Base-by-base conservation (phyloP, 2,329 filamentous ascomycete species). In the Diaporthe caulivora region DNA sequence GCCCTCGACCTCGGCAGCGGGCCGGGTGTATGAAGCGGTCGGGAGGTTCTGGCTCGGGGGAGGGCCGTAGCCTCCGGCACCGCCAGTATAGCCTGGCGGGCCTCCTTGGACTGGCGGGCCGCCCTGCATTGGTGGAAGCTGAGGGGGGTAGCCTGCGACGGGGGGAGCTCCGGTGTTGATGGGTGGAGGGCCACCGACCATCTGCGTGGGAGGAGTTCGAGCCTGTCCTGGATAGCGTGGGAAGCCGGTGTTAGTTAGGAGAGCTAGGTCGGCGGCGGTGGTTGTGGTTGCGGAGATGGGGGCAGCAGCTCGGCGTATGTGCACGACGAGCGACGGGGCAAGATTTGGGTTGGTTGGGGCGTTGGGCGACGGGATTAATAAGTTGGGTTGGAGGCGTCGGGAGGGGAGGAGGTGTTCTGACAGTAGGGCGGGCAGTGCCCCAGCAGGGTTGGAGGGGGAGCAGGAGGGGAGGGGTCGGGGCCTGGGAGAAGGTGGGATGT, bases 1-100 rank as follows among this genome's bases (percentile, higher is more conserved):
- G 74, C 94, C 95, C 79, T 98, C 95, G 47, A 97, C 94, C 84
- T 98, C 96, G 73, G 88, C 88, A 57, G 89, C 88, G 21, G 78
- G 84, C 82, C 75, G 85, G 78, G 79, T 82, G 82, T 82, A 85
- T 77, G 78, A 83, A 79, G 82, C 84, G 70, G 83, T 81, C 54
- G 84, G 82, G 13, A 76, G 76, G 47, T 76, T 77, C 62, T 79
- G 79, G 47, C 72, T 76, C 34, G 79, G 81, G 26, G 79, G 77
- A 51, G 82, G 83, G 74, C 83, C 84, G 70, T 89, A 89, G 76
- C 85, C 87, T 37, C 74, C 74, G 72, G 83, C 78, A 62, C 83
- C 85, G 72, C 83, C 84, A 75, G 83, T 86, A 75, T 87, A 87
- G 44, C 84, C 84, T 62, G 86, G 86, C 69, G 85, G 85, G 54